A percentile compares a stretch with the other conserved stretches of the same genome.
Conservation (phyloP, 108 stramenopile genomes). For the Skeletonema grethae region DNA sequence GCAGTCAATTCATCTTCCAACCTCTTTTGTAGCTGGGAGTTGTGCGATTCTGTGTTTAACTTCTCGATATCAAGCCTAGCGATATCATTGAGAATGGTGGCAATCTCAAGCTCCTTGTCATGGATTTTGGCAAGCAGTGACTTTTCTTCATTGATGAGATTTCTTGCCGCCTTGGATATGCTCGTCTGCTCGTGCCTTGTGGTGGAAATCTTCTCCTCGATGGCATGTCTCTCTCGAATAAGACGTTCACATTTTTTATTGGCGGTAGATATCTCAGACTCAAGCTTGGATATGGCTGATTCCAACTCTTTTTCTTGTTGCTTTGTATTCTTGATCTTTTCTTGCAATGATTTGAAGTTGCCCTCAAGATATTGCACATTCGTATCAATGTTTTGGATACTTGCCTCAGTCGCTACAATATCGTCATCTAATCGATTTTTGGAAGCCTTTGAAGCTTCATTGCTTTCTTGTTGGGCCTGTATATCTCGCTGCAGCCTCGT, state of each 20-base stretch:
- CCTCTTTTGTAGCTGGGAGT: conserved; percentile 64
- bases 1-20: conserved; percentile 41
- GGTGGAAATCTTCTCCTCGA: conserved; percentile 40
- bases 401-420: conserved; percentile 52
- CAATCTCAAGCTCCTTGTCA: conserved; percentile 60
- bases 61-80: conserved; percentile 69
- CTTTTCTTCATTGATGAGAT: conserved; percentile 55
- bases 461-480: conserved; percentile 46
- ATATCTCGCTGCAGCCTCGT: conserved; percentile 52
- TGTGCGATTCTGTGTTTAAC: conserved; percentile 74
- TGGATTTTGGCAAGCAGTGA: conserved; percentile 56
- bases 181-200: conserved; percentile 57
- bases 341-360: conserved; percentile 56
- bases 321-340: conserved; percentile 62
- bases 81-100: conserved; percentile 70
- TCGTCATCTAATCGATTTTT: conserved; percentile 66
- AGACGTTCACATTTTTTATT: conserved; percentile 58
- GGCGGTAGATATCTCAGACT: conserved; percentile 34
- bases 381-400: conserved; percentile 48
- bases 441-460: conserved; percentile 49
- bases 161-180: conserved; percentile 68
- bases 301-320: conserved; percentile 61
- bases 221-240: conserved; percentile 67
- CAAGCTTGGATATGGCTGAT: conserved; percentile 18
- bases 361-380: conserved; percentile 40